Base-by-base conservation (phyloP, 192 early-diverging fungal genomes). In the Coemansia sp. region DNA sequence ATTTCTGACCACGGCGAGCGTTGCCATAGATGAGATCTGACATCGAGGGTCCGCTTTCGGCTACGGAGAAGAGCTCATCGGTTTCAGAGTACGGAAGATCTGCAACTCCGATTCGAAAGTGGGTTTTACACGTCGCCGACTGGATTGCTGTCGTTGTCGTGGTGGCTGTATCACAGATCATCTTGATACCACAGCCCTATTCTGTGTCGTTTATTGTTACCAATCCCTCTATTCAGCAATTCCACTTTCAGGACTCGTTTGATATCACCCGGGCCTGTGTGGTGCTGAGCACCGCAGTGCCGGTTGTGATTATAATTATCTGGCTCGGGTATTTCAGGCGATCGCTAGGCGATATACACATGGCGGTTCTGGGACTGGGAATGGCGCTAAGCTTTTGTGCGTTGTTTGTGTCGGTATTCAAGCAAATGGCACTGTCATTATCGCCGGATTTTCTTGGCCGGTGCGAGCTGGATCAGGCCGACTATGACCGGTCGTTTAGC, bases 151-250 rank as follows among this genome's bases (percentile, higher is more conserved):
- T 61, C 2, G 21, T 79, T 1, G 48, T 55, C 1, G 60, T 46
- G 2, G 31, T 54, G 0, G 63, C 47, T 1, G 25, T 73, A 9
- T 68, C 67, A 12, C 61, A 67, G 55, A 26, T 79, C 8, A 73
- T 79, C 21, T 52, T 73, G 11, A 79, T 79, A 26, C 76, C 76
- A 3, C 21, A 31, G 17, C 67, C 71, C 0, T 37, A 17, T 0
- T 20, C 57, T 0, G 36, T 53, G 17, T 18, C 8, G 38, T 79
- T 79, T 31, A 37, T 70, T 0, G 64, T 66, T 0, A 65, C 76
- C 2, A 58, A 79, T 40, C 64, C 76, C 12, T 15, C 9, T 37
- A 79, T 79, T 8, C 76, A 79, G 58, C 76, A 79, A 53, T 31
- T 14, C 4, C 54, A 60, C 42, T 44, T 40, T 52, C n/a, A 40